Base-by-base conservation (phyloP, 1,284 basidiomycete species). In the Trichosporon faecale region DNA sequence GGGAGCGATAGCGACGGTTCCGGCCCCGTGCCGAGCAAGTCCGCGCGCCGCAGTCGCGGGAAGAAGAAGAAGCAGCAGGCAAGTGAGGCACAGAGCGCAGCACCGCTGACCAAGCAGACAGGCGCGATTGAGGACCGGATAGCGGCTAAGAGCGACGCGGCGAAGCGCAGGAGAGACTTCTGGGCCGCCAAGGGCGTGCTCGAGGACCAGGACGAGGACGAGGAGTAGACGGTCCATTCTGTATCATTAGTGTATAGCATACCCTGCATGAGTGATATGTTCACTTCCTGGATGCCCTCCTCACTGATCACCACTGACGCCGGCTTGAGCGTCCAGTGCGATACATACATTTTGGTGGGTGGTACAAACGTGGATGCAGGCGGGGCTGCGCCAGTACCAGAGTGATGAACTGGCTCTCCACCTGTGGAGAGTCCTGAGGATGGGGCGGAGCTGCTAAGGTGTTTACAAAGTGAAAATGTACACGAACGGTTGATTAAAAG, bases 101-200 rank as follows among this genome's bases (percentile, higher is more conserved):
- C 49, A 52, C 49, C 49, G 49, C 49, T 52, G 21, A 52, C 49
- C 4, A 14, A 3, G 18, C 29, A 66, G 44, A 21, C 44, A 49
- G 18, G 65, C 9, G 29, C 27, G 46, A 1, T 49, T 44, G 18
- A 44, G n/a, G 40, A 31, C n/a, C 46, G 29, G 44, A 52, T 52
- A 8, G 65, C 44, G 4, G 27, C 57, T 16, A 33, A n/a, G 57
- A 31, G 8, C 9, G 27, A 61, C 31, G 57, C 57, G 16, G 57
- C 57, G 0, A 31, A 64, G 27, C 67, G 63, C 9, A 40, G 70
- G 29, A 55, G 65, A 31, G 72, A 68, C n/a, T 74, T 72, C 49
- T 74, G 73, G 73, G 67, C 68, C 0, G 44, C 65, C 31, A 69
- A 66, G 66, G 67, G 49, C 23, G 68, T 63, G 25, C 66, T 64